Evolutionary conservation across 495 filamentous ascomycete genomes (phyloP).

Genomic region (Xanthoparmelia taractica): DNA sequence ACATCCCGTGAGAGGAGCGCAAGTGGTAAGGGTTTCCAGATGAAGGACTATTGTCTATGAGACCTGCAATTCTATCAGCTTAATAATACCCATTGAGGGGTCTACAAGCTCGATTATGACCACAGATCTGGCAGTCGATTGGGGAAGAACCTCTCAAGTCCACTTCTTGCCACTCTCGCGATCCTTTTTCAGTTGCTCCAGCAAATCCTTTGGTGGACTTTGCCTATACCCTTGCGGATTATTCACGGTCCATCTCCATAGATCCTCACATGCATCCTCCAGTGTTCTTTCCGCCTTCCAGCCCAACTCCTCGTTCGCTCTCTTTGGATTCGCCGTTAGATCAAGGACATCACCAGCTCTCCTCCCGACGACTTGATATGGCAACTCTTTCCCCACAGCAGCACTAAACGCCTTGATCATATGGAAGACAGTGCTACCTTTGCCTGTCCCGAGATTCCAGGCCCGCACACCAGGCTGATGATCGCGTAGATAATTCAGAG

Average conservation of each 20-base stretch:
- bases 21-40: not conserved
- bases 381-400: conserved; percentile 74
- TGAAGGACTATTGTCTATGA: not conserved
- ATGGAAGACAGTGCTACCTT: conserved; percentile 90
- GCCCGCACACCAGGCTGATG: conserved; percentile 87
- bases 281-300: conserved; percentile 90
- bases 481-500: conserved; percentile 83
- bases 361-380: conserved; percentile 78
- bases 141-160: not conserved
- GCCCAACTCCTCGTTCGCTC: conserved; percentile 76
- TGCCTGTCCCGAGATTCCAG: conserved; percentile 97
- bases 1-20: not conserved
- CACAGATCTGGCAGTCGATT: not conserved
- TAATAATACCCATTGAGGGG: not conserved
- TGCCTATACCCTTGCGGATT: conserved; percentile 94
- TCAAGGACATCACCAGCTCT: conserved; percentile 87
- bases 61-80: not conserved
- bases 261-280: conserved; percentile 85
- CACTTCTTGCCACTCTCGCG: conserved; percentile 17
- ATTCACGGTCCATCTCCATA: conserved; percentile 93
- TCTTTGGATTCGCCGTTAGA: conserved; percentile 82
- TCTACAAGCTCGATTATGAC: not conserved
- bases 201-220: conserved; percentile 72
- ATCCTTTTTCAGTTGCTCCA: conserved; percentile 62
- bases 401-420: conserved; percentile 92